These are phyloP conservation scores for Echinosophora koreensis DNA, from an alignment of 306 rosid genomes.

Conservation along the genomic window DNA sequence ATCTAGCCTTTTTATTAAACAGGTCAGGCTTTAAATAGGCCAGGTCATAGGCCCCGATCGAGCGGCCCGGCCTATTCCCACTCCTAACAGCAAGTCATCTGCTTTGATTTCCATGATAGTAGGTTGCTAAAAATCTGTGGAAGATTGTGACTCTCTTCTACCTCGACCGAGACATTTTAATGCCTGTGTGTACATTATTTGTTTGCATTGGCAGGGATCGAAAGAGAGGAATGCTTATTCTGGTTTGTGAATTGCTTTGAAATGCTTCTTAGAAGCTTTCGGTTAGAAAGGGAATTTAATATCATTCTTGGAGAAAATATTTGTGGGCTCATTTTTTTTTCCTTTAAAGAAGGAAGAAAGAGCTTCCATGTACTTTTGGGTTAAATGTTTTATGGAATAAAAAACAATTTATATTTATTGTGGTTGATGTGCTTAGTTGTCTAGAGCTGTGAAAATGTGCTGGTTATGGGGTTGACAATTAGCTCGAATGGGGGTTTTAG, in stretches of 20 bases:
- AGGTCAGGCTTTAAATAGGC: no score
- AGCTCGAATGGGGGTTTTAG: no score
- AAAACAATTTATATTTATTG: not conserved
- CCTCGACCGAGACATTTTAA: conserved; percentile 66
- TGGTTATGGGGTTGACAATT: not conserved
- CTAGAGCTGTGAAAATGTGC: not conserved
- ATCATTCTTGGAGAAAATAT: conserved; percentile 35
- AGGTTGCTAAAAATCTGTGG: conserved; percentile 84
- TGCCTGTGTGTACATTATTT: conserved; percentile 57
- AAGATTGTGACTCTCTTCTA: conserved; percentile 98
- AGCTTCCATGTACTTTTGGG: not conserved
- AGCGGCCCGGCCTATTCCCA: no score
- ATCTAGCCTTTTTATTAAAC: no score
- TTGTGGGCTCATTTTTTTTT: conserved; percentile 1
- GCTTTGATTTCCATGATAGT: conserved; percentile 99
- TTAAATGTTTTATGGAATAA: not conserved
- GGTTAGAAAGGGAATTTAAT: conserved; percentile 28
- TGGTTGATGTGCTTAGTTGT: not conserved
- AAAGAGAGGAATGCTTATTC: conserved; percentile 46
- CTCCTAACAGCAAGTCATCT: conserved; percentile 99
- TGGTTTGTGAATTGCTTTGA: conserved; percentile 55
- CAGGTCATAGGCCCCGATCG: no score
- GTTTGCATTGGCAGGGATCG: conserved; percentile 36
- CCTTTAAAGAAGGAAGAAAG: not conserved
- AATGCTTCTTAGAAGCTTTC: conserved; percentile 16